Conservation (phyloP, 192 early-diverging fungal genomes). For the Coemansia erecta region DNA sequence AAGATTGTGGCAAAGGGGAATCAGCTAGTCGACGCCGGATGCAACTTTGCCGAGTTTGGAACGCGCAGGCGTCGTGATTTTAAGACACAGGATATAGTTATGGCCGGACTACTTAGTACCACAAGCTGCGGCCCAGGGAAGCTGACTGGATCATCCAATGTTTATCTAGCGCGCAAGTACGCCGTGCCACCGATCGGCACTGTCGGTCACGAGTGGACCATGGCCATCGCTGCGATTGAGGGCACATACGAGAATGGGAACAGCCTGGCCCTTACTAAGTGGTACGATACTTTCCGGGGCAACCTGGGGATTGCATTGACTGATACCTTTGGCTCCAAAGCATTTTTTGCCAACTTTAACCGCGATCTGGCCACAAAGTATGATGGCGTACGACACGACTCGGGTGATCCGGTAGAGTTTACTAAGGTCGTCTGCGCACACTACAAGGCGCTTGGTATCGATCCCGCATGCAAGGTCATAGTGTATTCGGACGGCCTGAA, state of each 20-base stretch:
- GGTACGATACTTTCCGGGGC: constrained; percentile 58
- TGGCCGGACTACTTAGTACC: constrained; percentile 44
- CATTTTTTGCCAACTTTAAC: constrained; percentile 66
- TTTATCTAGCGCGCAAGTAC: constrained; percentile 62
- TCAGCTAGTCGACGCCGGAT: constrained; percentile 56
- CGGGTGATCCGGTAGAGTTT: constrained; percentile 65
- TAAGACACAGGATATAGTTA: constrained; percentile 63
- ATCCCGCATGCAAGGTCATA: constrained; percentile 60
- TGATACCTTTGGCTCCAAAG: constrained; percentile 68
- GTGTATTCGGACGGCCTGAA: constrained; percentile 72
- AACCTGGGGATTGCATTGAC: constrained; percentile 66
- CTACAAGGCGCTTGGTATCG: constrained; percentile 58
- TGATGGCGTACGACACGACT: constrained; percentile 69
- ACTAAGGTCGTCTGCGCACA: constrained; percentile 57
- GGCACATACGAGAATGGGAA: constrained; percentile 61
- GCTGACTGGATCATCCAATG: constrained; percentile 68
- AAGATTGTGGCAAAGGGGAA: constrained; percentile 52
- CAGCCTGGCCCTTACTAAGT: constrained; percentile 57
- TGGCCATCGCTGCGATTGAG: constrained; percentile 69
- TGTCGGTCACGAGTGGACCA: constrained; percentile 75
- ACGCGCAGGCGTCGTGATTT: constrained; percentile 68
- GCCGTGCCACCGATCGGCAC: constrained; percentile 47
- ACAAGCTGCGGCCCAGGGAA: constrained; percentile 35
- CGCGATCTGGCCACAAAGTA: constrained; percentile 52
- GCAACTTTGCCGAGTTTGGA: constrained; percentile 78